Evolutionary conservation across 345 rosid species (phyloP), one percentile per base, ranked within the genome.

Genomic region (Eucalyptus melliodora): DNA sequence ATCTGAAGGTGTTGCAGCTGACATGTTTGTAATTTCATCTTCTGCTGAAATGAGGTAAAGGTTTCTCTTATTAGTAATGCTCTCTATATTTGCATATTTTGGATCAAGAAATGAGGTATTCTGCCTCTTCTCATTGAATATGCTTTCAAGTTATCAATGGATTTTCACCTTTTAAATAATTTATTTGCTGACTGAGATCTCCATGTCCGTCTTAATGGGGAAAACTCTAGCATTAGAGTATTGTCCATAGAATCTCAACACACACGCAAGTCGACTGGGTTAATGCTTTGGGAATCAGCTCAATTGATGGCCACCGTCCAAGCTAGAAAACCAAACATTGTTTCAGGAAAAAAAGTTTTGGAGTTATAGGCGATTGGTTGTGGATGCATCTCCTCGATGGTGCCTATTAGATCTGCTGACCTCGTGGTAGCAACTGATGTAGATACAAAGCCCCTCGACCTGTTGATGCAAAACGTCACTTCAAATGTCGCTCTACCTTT

Each of bases 241-340:
- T 87, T 94, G 51, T 96, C 99, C 88, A 96, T 90, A 93, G 99
- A 95, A 89, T 93, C 95, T 90, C 98, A 97, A 92, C 99, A 96
- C 88, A 95, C 97, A 21, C 96, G 97, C 92, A 96, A 94, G 92
- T 94, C 97, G 31, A 96, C 98, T 19, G 99, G 99, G 81, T 89
- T 97, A 91, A 97, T 97, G 97, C 94, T 97, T 13, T 97, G 98
- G 99, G 99, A 97, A 92, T 97, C 98, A 50, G 99, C 99, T 94
- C 92, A 91, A 87, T 91, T 95, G 90, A 95, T 95, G 97, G 95
- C 97, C 89, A 92, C 93, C 87, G 91, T 97, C 90, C 94, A 97
- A 23, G 97, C 94, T 47, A 92, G 94, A 92, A 97, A 96, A 91
- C 97, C 94, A 49, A 89, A 88, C 89, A 96, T 96, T 72, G 96